Percentiles rank a stretch among this genome's conserved stretches.
phyloP scores from a whole-genome alignment of 2,329 filamentous ascomycete species.

The Penicillium sp. region DNA sequence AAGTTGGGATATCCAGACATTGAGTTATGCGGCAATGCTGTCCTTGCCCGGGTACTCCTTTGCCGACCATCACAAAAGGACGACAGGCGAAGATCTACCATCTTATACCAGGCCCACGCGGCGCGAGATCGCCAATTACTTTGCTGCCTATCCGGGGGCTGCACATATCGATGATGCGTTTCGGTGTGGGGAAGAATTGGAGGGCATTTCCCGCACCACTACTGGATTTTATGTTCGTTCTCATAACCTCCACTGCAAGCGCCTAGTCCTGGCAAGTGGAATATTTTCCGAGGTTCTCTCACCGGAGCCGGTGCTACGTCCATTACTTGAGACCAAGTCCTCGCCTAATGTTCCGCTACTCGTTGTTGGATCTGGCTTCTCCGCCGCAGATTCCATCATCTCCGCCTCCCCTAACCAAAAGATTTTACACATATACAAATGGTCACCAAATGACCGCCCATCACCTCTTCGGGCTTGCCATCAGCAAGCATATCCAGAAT shows the following conservation, averaged over 20 bases:
- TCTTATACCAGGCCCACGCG: slow-evolving; percentile 50
- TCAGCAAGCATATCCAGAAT: slow-evolving; percentile 54
- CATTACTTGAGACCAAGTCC: slow-evolving; percentile 34
- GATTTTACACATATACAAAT: slow-evolving; percentile 54
- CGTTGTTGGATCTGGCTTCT: slow-evolving; percentile 54
- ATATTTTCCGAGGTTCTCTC: slow-evolving; percentile 50
- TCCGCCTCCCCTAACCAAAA: slow-evolving; percentile 35
- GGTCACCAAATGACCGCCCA: slow-evolving; percentile 48
- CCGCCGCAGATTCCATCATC: slow-evolving; percentile 54
- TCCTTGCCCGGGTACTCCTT: slow-evolving; percentile 54
- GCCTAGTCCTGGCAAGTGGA: slow-evolving; percentile 52
- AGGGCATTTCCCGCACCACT: slow-evolving; percentile 37
- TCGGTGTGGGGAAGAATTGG: slow-evolving; percentile 36
- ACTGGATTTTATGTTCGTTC: slow-evolving; percentile 46
- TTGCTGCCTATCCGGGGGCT: slow-evolving; percentile 46
- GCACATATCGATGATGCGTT: slow-evolving; percentile 46
- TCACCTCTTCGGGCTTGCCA: slow-evolving; percentile 53
- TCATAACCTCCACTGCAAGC: slow-evolving; percentile 47
- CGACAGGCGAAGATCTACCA: slow-evolving; percentile 37
- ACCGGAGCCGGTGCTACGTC: slow-evolving; percentile 43
- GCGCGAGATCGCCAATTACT: slow-evolving; percentile 48
- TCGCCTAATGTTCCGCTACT: slow-evolving; percentile 38
- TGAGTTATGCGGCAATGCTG: slow-evolving; percentile 56
- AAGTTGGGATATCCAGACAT: slow-evolving; percentile 49
- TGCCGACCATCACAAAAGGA: slow-evolving; percentile 43